Evolutionary conservation across 306 rosid species (phyloP).

Genomic region (Trichosanthes cucumerina): DNA sequence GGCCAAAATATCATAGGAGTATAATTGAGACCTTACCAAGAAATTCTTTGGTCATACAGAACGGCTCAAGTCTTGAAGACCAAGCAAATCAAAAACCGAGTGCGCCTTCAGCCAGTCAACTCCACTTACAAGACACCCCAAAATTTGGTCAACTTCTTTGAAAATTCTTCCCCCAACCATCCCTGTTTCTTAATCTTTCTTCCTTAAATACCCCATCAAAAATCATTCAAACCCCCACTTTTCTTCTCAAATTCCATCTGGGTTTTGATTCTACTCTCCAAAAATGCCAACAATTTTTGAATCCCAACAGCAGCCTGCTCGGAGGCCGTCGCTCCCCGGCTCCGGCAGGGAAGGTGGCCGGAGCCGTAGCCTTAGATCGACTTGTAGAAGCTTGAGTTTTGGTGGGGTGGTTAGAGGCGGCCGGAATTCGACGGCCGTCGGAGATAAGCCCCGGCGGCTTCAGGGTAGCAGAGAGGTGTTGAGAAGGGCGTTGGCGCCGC

Average conservation of each 20-base stretch:
- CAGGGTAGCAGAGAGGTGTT: conserved; percentile 49
- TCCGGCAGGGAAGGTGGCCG: background rate
- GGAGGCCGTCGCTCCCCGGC: background rate
- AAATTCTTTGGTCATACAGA: background rate
- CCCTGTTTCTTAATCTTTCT: background rate
- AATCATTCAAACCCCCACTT: background rate
- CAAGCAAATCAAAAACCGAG: background rate
- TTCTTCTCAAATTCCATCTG: background rate
- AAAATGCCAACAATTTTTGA: background rate
- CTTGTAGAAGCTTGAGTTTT: conserved; percentile 6
- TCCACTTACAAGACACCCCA: background rate
- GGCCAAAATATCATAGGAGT: background rate
- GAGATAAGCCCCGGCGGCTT: conserved; percentile 33
- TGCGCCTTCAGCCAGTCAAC: background rate
- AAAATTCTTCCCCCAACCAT: background rate
- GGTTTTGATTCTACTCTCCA: background rate
- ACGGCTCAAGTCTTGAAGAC: background rate
- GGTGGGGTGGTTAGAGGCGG: conserved; percentile 21
- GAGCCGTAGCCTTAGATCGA: background rate
- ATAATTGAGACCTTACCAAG: background rate
- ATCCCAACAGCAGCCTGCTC: background rate
- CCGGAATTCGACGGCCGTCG: conserved; percentile 29
- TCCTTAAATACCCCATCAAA: background rate
- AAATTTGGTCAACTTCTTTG: background rate
- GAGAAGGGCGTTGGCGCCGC: conserved; percentile 67